Evolutionary conservation across 306 rosid genomes (phyloP).

Genomic region (Canavalia gladiata): DNA sequence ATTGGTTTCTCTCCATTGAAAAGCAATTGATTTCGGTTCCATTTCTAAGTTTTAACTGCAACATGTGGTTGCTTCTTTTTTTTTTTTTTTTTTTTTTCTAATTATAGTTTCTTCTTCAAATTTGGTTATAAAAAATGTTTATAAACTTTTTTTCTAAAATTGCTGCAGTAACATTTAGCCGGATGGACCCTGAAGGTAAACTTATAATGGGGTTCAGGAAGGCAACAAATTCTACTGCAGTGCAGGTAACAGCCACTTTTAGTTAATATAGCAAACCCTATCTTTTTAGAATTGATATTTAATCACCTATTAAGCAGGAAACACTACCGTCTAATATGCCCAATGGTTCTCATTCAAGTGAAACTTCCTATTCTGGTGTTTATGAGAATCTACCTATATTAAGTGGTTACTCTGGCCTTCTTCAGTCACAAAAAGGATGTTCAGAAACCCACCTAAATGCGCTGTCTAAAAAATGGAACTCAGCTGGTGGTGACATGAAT

Average conservation of each 20-base stretch:
- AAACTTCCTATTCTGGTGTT: constrained; percentile 87
- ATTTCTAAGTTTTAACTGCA: constrained; percentile 19
- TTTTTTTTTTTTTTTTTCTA: not conserved
- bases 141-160: constrained; percentile 10
- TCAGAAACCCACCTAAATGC: constrained; percentile 76
- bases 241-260: constrained; percentile 76
- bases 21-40: constrained; percentile 35
- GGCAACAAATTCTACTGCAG: constrained; percentile 75
- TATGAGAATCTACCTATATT: constrained; percentile 90
- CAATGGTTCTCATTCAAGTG: constrained; percentile 86
- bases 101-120: constrained; percentile 31
- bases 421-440: constrained; percentile 91
- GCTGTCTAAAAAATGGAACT: constrained; percentile 75
- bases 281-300: constrained; percentile 53
- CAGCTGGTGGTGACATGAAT: constrained; percentile 73
- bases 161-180: constrained; percentile 91
- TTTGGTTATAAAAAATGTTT: not conserved
- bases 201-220: constrained; percentile 98
- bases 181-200: constrained; percentile 99
- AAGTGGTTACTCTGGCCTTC: constrained; percentile 96
- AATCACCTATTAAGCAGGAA: constrained; percentile 80
- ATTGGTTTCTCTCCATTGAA: constrained; percentile 32
- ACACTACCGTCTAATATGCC: constrained; percentile 76
- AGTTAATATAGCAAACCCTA: constrained; percentile 55
- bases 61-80: not conserved